These are phyloP conservation scores for Colletotrichum nymphaeae DNA, from an alignment of 2,329 filamentous ascomycete species.

Conservation along the genomic window DNA sequence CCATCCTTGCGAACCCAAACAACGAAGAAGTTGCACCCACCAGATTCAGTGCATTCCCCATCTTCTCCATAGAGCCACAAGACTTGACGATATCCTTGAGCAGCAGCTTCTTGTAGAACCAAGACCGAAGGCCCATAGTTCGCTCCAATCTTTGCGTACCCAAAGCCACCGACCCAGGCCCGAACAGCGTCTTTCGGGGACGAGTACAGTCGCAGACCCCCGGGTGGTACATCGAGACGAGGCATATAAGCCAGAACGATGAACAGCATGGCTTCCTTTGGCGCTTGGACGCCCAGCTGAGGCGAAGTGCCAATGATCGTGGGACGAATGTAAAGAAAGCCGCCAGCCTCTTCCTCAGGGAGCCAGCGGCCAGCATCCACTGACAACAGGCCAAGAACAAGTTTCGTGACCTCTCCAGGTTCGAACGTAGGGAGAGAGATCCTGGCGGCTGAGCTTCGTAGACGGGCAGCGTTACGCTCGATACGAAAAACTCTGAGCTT, in stretches of 20 bases:
- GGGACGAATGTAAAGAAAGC: slow-evolving; percentile 86
- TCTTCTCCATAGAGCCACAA: slow-evolving; percentile 91
- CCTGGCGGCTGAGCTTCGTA: slow-evolving; percentile 68
- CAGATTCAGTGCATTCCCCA: slow-evolving; percentile 87
- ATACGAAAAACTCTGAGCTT: slow-evolving; percentile 83
- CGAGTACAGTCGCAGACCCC: slow-evolving; percentile 81
- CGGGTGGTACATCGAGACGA: slow-evolving; percentile 58
- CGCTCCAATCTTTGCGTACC: slow-evolving; percentile 90
- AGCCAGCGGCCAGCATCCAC: slow-evolving; percentile 85
- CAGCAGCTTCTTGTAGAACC: slow-evolving; percentile 79
- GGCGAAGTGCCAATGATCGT: slow-evolving; percentile 87
- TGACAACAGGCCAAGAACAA: slow-evolving; percentile 77
- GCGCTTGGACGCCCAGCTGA: slow-evolving; percentile 83
- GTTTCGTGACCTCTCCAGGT: slow-evolving; percentile 76
- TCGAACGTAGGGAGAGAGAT: slow-evolving; percentile 82
- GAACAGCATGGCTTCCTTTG: slow-evolving; percentile 86
- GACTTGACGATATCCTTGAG: slow-evolving; percentile 85
- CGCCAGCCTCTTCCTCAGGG: slow-evolving; percentile 73
- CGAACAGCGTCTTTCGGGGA: slow-evolving; percentile 85
- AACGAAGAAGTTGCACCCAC: slow-evolving; percentile 92
- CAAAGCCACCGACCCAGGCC: slow-evolving; percentile 94
- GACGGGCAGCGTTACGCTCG: slow-evolving; percentile 75
- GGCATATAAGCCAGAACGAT: slow-evolving; percentile 78
- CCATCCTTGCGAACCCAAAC: slow-evolving; percentile 77
- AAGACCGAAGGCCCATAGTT: slow-evolving; percentile 91